Conservation (phyloP, 805 yeast species). For the Saccharomycopsis fermentans region DNA sequence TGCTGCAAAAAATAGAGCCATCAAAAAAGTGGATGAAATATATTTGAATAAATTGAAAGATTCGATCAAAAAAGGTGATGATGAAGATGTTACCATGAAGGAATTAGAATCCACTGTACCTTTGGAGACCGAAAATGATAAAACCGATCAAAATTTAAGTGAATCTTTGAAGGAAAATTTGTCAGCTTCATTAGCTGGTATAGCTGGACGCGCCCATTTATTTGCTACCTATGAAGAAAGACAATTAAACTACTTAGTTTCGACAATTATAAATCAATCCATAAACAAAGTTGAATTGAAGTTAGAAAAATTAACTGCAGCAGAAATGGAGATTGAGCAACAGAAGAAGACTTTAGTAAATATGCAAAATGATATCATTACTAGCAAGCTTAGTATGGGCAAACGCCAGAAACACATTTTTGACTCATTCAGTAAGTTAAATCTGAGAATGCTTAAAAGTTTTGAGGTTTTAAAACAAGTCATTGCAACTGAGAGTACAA, state of each 20-base stretch:
- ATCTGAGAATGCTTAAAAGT: conserved; percentile 19
- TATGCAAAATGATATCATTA: conserved; percentile 56
- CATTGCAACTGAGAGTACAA: not conserved
- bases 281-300: conserved; percentile 56
- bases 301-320: conserved; percentile 43
- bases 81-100: conserved; percentile 12
- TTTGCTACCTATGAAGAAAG: conserved; percentile 76
- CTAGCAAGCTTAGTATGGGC: conserved; percentile 58
- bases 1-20: conserved; percentile 22
- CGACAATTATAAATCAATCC: conserved; percentile 50
- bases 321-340: conserved; percentile 56
- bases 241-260: conserved; percentile 53
- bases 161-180: conserved; percentile 46
- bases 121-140: conserved; percentile 7
- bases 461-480: not conserved
- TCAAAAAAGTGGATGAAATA: conserved; percentile 13
- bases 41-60: conserved; percentile 18
- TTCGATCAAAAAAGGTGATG: conserved; percentile 14
- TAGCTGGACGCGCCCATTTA: conserved; percentile 71
- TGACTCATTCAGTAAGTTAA: conserved; percentile 10
- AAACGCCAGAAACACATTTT: conserved; percentile 34
- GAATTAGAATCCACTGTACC: conserved; percentile 17
- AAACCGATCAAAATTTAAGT: conserved; percentile 1
- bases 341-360: conserved; percentile 50
- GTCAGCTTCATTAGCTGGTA: conserved; percentile 58